Conservation (phyloP, 2,329 filamentous ascomycete species). For the Boeremia lycopersici region DNA sequence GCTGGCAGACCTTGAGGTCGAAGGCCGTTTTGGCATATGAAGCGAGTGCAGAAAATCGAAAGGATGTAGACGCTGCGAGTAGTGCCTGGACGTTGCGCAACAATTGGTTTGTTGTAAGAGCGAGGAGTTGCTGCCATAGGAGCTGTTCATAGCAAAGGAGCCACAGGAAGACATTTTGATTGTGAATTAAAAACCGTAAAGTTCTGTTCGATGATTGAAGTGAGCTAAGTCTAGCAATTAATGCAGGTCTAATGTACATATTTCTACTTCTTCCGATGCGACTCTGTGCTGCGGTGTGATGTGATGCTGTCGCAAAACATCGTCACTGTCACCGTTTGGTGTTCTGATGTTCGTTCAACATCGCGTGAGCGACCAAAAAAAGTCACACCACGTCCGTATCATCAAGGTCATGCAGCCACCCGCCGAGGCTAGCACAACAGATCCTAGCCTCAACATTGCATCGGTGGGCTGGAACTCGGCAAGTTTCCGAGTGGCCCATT, state of each 20-base stretch:
- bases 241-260: conserved; percentile 12
- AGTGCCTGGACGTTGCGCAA: conserved; percentile 13
- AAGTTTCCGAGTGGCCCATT: not conserved
- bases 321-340: conserved; percentile 13
- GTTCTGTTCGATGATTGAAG: not conserved
- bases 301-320: conserved; percentile 15
- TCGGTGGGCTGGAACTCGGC: not conserved
- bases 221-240: conserved; percentile 7
- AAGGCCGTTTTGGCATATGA: not conserved
- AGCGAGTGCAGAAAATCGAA: conserved; percentile 11
- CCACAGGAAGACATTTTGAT: conserved; percentile 14
- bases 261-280: conserved; percentile 1
- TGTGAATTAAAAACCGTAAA: not conserved
- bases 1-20: not conserved
- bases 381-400: conserved; percentile 22
- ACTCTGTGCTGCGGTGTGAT: conserved; percentile 7
- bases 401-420: conserved; percentile 8
- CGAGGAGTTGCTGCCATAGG: conserved; percentile 22
- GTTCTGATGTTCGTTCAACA: conserved; percentile 9
- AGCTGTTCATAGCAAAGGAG: conserved; percentile 16
- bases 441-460: not conserved
- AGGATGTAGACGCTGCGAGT: conserved; percentile 19
- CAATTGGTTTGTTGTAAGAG: conserved; percentile 16
- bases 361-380: conserved; percentile 10
- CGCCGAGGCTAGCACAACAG: not conserved